phyloP scores from a whole-genome alignment of 2,329 filamentous ascomycete genomes.

The Bipolaris sorokiniana region DNA sequence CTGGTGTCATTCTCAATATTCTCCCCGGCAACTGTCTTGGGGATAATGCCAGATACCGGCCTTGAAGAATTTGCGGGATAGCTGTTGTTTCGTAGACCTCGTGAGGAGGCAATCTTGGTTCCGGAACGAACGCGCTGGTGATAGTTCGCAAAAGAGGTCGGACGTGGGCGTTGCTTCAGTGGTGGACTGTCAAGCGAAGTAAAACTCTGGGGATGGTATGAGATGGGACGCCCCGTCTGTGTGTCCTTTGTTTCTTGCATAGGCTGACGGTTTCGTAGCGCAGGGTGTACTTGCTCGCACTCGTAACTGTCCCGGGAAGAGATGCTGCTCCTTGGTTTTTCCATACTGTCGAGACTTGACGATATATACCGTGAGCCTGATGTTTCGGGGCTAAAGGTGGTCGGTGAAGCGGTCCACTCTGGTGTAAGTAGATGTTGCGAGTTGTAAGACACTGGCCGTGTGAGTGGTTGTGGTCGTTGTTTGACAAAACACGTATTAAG shows the following conservation, averaged over 20 bases:
- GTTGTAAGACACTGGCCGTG: conserved; percentile 30
- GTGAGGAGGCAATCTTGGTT: conserved; percentile 39
- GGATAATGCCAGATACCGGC: conserved; percentile 24
- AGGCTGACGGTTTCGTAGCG: conserved; percentile 22
- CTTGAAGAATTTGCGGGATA: conserved; percentile 32
- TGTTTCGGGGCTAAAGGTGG: conserved; percentile 25
- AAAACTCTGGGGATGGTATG: conserved; percentile 24
- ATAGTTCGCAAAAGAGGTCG: conserved; percentile 34
- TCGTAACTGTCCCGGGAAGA: conserved; percentile 25
- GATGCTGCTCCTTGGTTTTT: conserved; percentile 20
- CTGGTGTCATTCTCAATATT: conserved; percentile 31
- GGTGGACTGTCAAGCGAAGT: conserved; percentile 26
- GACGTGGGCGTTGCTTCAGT: conserved; percentile 27
- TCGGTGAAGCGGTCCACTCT: conserved; percentile 31
- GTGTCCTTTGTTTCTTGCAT: conserved; percentile 8
- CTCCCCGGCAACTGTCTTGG: conserved; percentile 31
- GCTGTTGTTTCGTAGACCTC: conserved; percentile 33
- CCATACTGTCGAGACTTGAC: conserved; percentile 20
- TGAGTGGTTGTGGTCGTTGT: conserved; percentile 22
- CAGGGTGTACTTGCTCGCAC: conserved; percentile 24
- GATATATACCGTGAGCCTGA: conserved; percentile 23
- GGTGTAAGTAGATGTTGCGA: conserved; percentile 28
- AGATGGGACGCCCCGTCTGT: conserved; percentile 19
- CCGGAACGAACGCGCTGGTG: conserved; percentile 34
- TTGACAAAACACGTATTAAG: conserved; percentile 25